Percentiles rank a stretch among this genome's conserved stretches.
Conservation (phyloP, 148 eudicot species). For the Fallopia convolvulus region DNA sequence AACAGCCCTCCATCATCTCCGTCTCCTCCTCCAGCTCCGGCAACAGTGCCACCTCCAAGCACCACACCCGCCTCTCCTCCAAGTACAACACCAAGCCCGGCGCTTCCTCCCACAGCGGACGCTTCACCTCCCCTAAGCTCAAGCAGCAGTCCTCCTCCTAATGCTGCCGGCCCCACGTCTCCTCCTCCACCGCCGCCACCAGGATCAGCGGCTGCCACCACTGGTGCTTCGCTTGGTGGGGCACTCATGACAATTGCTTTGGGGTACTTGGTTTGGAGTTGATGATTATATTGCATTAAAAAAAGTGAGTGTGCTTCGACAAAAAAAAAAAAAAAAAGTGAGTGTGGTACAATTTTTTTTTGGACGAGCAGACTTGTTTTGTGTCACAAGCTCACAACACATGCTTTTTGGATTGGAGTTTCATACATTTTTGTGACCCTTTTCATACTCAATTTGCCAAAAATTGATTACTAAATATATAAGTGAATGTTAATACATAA, state of each 20-base stretch:
- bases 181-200: background rate
- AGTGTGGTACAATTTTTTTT: background rate
- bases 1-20: background rate
- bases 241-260: background rate
- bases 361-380: background rate
- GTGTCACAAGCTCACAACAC: background rate
- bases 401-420: background rate
- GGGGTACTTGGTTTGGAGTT: background rate
- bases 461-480: background rate
- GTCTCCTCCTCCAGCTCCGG: background rate
- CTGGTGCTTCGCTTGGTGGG: background rate
- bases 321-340: background rate
- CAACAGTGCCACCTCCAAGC: background rate
- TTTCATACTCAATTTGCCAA: background rate
- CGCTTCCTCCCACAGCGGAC: background rate
- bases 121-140: background rate
- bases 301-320: background rate
- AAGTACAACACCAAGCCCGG: background rate
- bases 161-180: background rate
- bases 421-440: background rate
- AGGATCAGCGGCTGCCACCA: background rate
- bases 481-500: background rate
- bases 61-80: background rate
- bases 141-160: constrained; percentile 1
- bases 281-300: background rate